Base-by-base conservation (phyloP, 108 stramenopile genomes). In the Ochromonas danica region DNA sequence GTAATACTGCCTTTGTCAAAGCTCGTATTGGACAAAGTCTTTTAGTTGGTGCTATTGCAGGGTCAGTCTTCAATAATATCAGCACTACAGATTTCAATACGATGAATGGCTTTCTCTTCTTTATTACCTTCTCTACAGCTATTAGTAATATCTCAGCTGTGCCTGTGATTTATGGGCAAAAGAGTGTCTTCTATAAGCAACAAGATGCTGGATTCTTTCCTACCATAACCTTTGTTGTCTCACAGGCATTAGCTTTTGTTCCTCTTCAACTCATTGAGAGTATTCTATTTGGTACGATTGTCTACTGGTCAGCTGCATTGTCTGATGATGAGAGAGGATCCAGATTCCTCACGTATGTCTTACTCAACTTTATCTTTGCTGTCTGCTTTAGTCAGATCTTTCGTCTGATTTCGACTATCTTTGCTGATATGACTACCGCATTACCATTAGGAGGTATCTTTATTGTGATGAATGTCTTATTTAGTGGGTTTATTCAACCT, bases 171-270 rank as follows among this genome's bases (percentile, higher is more conserved):
- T 89, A 91, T 77, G 83, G 86, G 41, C 74, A 77, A 31, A 87
- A 93, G 14, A 78, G 80, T 6, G 84, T 93, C 22, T 90, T 93
- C 42, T 92, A 95, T 88, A 94, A 95, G 79, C 93, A 94, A 62
- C 87, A 87, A 40, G 90, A 91, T 78, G 88, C 91, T 0, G 87
- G 87, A 60, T 93, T 94, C 77, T 93, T 91, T 75, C 93, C 92
- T 40, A 91, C 92, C 31, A 88, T 80, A 78, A 80, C 42, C 88
- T 91, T 78, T 30, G 78, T 81, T 31, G 41, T 84, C 39, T 42
- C 83, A 2, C 78, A 77, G 75, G 60, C 40, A 39, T 36, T 82
- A 10, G n/a, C 70, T 10, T 75, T 67, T 30, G 39, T 40, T 31
- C 1, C 83, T 30, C 25, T 82, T 0, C 43, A 78, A 61, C 0